A percentile compares a stretch with the other conserved stretches of the same genome.
phyloP scores from a whole-genome alignment of 805 yeast genomes.

The Ogataea henricii region DNA sequence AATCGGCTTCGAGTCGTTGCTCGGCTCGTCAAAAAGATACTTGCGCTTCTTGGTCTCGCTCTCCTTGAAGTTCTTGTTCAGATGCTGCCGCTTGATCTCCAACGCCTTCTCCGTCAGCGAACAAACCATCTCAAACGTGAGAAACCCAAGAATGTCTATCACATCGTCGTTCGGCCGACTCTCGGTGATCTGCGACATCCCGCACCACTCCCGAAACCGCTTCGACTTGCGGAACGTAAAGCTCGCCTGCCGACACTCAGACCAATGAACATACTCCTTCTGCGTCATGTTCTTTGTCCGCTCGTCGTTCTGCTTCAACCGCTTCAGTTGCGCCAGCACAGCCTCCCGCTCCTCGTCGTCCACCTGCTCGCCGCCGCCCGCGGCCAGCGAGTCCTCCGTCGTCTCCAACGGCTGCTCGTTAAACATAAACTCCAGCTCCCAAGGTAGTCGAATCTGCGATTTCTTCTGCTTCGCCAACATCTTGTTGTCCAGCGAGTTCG shows the following conservation, averaged over 20 bases:
- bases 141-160: conserved; percentile 89
- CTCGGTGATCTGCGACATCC: conserved; percentile 78
- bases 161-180: conserved; percentile 95
- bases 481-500: conserved; percentile 43
- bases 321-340: conserved; percentile 79
- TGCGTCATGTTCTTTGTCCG: conserved; percentile 91
- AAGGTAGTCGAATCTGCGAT: conserved; percentile 81
- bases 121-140: conserved; percentile 96
- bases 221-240: conserved; percentile 95
- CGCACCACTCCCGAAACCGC: conserved; percentile 96
- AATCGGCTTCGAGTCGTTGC: conserved; percentile 76
- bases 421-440: conserved; percentile 96
- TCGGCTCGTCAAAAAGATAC: conserved; percentile 83
- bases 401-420: conserved; percentile 71
- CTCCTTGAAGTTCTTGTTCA: conserved; percentile 14
- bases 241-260: conserved; percentile 96
- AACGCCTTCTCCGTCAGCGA: conserved; percentile 90
- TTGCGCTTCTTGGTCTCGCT: conserved; percentile 49
- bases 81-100: conserved; percentile 51
- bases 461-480: conserved; percentile 63
- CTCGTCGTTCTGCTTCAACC: conserved; percentile 91
- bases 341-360: conserved; percentile 94
- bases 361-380: conserved; percentile 52
- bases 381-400: conserved; percentile 49
- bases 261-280: conserved; percentile 98